Evolutionary conservation across 2,329 filamentous ascomycete genomes (phyloP).

Genomic region (Diaporthe destruens): DNA sequence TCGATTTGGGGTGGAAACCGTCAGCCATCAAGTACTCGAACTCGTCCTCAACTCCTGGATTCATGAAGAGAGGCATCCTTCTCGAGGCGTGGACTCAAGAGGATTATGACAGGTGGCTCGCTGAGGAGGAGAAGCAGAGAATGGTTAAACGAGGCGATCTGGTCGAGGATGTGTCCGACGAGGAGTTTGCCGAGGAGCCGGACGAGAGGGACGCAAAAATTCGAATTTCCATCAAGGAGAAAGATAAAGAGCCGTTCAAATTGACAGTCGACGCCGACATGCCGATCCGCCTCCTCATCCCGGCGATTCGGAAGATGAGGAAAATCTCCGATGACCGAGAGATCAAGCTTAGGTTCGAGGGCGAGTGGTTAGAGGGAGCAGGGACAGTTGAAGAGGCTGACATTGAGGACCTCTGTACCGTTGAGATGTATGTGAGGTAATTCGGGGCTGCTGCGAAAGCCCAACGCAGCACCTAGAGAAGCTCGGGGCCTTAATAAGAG

Average conservation of each 20-base stretch:
- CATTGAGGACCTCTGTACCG: constrained; percentile 78
- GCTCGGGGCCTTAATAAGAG: not conserved
- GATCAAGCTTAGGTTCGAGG: constrained; percentile 79
- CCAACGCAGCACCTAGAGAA: not conserved
- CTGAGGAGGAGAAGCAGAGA: constrained; percentile 62
- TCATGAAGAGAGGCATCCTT: constrained; percentile 69
- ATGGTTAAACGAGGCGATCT: constrained; percentile 57
- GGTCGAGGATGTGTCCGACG: constrained; percentile 40
- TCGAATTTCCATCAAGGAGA: constrained; percentile 67
- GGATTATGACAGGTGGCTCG: constrained; percentile 63
- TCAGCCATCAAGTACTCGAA: constrained; percentile 58
- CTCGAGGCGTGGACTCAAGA: constrained; percentile 83
- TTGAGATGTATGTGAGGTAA: constrained; percentile 79
- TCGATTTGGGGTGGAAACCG: constrained; percentile 72
- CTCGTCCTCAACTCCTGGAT: constrained; percentile 55
- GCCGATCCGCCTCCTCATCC: constrained; percentile 71
- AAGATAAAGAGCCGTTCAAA: constrained; percentile 62
- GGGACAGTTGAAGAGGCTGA: constrained; percentile 74
- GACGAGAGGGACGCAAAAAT: constrained; percentile 51
- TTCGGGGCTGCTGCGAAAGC: not conserved
- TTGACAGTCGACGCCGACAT: constrained; percentile 67
- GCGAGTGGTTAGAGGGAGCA: constrained; percentile 74
- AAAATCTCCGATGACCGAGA: constrained; percentile 63
- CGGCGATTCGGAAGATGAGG: constrained; percentile 69
- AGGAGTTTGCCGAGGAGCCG: constrained; percentile 36